Evolutionary conservation across 495 filamentous ascomycete species (phyloP).

Genomic region (Acidiella bohemica): DNA sequence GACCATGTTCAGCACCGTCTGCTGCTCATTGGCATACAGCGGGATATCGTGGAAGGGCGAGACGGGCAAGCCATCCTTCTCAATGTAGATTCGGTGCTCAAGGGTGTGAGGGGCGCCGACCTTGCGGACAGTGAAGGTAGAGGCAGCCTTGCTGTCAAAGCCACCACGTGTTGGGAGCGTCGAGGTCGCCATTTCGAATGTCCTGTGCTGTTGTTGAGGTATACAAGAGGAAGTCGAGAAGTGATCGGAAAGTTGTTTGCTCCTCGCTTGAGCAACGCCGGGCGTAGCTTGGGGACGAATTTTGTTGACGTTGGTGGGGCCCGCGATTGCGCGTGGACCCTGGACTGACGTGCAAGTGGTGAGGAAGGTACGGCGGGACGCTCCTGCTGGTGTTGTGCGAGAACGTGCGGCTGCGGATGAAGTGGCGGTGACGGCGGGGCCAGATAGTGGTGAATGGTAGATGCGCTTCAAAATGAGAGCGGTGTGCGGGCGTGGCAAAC

Average conservation of each 20-base stretch:
- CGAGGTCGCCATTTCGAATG: conserved; percentile 34
- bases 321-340: neutral
- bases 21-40: conserved; percentile 85
- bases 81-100: conserved; percentile 93
- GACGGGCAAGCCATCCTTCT: conserved; percentile 87
- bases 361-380: conserved; percentile 10
- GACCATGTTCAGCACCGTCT: conserved; percentile 96
- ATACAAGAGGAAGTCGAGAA: conserved; percentile 21
- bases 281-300: conserved; percentile 1
- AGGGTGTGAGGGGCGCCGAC: conserved; percentile 80
- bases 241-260: conserved; percentile 25
- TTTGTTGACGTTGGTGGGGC: conserved; percentile 18
- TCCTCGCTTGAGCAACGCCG: conserved; percentile 15
- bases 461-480: too few relatives aligned
- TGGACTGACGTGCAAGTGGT: too few relatives aligned
- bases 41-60: conserved; percentile 98
- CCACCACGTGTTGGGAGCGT: conserved; percentile 47
- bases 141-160: conserved; percentile 40
- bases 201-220: conserved; percentile 35
- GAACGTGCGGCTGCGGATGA: too few relatives aligned
- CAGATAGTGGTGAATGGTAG: too few relatives aligned
- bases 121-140: conserved; percentile 61
- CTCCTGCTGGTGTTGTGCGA: too few relatives aligned
- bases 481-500: too few relatives aligned
- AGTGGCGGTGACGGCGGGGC: too few relatives aligned